Evolutionary conservation across 140 eudicot species (phyloP).

Genomic region (Anethum foeniculum): DNA sequence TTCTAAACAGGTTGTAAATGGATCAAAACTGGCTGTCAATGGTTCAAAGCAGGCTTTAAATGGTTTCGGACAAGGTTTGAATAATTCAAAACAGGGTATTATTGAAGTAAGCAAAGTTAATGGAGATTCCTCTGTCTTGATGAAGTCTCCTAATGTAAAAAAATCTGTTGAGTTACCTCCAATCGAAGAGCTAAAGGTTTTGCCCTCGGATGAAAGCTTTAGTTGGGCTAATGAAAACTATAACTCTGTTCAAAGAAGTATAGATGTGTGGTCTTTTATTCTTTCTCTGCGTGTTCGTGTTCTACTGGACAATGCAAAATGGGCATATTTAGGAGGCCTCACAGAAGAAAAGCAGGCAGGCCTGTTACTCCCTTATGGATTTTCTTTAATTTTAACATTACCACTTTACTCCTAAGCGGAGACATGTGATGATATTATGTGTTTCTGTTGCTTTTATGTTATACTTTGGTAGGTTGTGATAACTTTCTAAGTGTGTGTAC

Average conservation of each 20-base stretch:
- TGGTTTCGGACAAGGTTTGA: slow-evolving; percentile 20
- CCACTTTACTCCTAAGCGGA: not conserved
- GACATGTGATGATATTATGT: not conserved
- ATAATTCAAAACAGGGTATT: slow-evolving; percentile 19
- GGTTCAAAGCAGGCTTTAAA: slow-evolving; percentile 33
- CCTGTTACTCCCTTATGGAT: not conserved
- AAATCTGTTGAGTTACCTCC: slow-evolving; percentile 50
- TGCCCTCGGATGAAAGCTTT: slow-evolving; percentile 81
- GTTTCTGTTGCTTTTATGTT: slow-evolving; percentile 6
- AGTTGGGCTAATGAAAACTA: slow-evolving; percentile 93
- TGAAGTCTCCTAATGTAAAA: slow-evolving; percentile 25
- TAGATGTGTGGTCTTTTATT: slow-evolving; percentile 90
- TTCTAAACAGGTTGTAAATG: slow-evolving; percentile 31
- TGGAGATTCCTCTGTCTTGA: slow-evolving; percentile 33
- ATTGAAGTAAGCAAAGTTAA: slow-evolving; percentile 48
- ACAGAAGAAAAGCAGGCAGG: slow-evolving; percentile 86
- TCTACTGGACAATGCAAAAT: slow-evolving; percentile 75
- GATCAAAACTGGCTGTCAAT: slow-evolving; percentile 9
- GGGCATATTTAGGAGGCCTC: slow-evolving; percentile 88
- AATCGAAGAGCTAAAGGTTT: slow-evolving; percentile 51
- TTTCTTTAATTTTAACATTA: not conserved
- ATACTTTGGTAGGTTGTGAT: not conserved
- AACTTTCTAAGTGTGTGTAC: not conserved
- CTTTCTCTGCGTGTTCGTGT: slow-evolving; percentile 91
- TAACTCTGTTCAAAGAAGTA: slow-evolving; percentile 68